phyloP scores from a whole-genome alignment of 768 basidiomycete genomes.

The Rhodotorula sphaerocarpa region DNA sequence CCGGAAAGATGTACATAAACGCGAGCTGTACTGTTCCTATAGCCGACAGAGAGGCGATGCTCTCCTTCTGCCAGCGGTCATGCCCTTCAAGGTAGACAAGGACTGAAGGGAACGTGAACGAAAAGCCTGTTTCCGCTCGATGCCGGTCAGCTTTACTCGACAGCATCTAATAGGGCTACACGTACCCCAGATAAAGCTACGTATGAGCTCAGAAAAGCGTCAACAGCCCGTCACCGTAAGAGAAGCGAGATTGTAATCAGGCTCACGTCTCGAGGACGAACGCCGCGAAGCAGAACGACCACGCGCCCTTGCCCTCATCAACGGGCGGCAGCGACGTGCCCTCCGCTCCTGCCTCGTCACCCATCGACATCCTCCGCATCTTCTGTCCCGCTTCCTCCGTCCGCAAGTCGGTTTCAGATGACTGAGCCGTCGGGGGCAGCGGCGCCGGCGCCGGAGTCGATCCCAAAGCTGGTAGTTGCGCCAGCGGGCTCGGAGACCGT shows the following conservation, averaged over 20 bases:
- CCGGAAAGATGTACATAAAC: slow-evolving; percentile 17
- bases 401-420: too few species aligned
- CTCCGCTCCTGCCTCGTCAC: too few species aligned
- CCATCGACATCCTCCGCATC: too few species aligned
- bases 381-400: too few species aligned
- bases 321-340: slow-evolving; percentile 1
- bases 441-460: too few species aligned
- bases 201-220: too few species aligned
- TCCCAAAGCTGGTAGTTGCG: too few species aligned
- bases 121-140: slow-evolving; percentile 7
- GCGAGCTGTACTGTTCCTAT: slow-evolving; percentile 23
- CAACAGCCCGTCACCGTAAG: too few species aligned
- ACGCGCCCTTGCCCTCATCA: slow-evolving; percentile 6
- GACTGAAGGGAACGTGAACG: slow-evolving; percentile 9
- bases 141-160: too few species aligned
- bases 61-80: slow-evolving; percentile 8
- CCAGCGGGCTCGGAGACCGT: too few species aligned
- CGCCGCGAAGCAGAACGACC: slow-evolving; percentile 3
- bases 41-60: slow-evolving; percentile 13
- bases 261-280: slow-evolving; percentile 13
- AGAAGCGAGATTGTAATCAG: too few species aligned
- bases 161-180: background rate
- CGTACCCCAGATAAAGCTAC: background rate
- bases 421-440: too few species aligned
- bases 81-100: slow-evolving; percentile 21